phyloP scores from a whole-genome alignment of 257 asterid genomes.

The Jaltomata sinuosa region DNA sequence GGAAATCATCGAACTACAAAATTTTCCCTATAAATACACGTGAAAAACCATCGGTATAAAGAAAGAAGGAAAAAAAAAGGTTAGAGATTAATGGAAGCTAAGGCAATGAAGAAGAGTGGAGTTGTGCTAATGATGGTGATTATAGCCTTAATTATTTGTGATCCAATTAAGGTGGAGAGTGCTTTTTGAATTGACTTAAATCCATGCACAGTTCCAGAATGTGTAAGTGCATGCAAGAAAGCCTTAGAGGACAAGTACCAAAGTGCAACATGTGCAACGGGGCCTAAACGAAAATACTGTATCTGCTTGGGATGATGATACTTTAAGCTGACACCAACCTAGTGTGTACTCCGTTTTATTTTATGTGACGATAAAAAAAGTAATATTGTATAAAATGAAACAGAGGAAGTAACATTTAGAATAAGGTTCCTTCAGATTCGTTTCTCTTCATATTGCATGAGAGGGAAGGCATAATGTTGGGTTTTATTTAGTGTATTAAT shows the following conservation, averaged over 20 bases:
- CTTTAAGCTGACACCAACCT: background rate
- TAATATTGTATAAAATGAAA: background rate
- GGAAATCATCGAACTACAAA: background rate
- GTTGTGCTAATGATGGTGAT: background rate
- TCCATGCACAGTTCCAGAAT: constrained; percentile 42
- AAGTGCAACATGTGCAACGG: constrained; percentile 43
- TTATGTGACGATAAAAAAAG: fast-evolving
- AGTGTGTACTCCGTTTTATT: background rate
- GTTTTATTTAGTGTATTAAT: background rate
- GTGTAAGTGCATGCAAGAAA: constrained; percentile 42
- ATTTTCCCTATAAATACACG: background rate
- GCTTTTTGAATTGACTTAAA: constrained; percentile 36
- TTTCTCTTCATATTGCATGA: background rate
- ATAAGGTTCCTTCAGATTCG: background rate
- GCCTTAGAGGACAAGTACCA: constrained; percentile 20
- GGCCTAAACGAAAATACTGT: constrained; percentile 44
- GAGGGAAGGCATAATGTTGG: background rate
- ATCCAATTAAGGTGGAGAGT: constrained; percentile 31
- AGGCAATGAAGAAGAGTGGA: background rate
- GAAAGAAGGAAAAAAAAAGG: background rate
- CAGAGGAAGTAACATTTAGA: background rate
- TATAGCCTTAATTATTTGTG: background rate
- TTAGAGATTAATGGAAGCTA: background rate
- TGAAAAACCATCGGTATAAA: background rate
- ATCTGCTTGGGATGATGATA: constrained; percentile 34